These are phyloP conservation scores for Arthrinium phaeospermum DNA, from an alignment of 2,329 filamentous ascomycete genomes.

Conservation along the genomic window DNA sequence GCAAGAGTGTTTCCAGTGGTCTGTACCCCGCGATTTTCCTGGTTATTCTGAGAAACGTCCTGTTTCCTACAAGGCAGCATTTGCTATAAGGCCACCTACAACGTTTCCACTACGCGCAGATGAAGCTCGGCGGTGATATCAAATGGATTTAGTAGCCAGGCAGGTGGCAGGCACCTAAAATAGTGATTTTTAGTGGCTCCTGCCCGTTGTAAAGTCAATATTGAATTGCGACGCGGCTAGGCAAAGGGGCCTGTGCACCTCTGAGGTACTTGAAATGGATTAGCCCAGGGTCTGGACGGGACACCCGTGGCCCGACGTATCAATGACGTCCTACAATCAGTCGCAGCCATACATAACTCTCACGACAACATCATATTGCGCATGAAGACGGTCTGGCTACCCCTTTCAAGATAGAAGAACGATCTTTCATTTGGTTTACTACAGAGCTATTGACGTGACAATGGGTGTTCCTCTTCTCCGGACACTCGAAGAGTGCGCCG, in stretches of 20 bases:
- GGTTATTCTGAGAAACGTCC: not conserved
- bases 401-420: not conserved
- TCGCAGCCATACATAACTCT: not conserved
- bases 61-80: not conserved
- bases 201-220: conserved; percentile 16
- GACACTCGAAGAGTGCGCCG: conserved; percentile 74
- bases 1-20: not conserved
- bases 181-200: conserved; percentile 3
- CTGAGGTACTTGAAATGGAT: not conserved
- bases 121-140: not conserved
- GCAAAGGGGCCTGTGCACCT: not conserved
- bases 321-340: not conserved
- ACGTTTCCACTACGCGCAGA: not conserved
- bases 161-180: conserved; percentile 7
- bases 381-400: not conserved
- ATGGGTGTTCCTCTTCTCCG: conserved; percentile 78
- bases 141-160: not conserved
- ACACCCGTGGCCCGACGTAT: not conserved
- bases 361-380: not conserved
- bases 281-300: not conserved
- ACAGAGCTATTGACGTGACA: not conserved
- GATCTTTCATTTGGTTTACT: not conserved
- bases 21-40: not conserved
- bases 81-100: not conserved
- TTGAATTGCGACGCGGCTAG: conserved; percentile 7